phyloP scores from a whole-genome alignment of 1,284 basidiomycete genomes.

The Heterobasidion irregulare region DNA sequence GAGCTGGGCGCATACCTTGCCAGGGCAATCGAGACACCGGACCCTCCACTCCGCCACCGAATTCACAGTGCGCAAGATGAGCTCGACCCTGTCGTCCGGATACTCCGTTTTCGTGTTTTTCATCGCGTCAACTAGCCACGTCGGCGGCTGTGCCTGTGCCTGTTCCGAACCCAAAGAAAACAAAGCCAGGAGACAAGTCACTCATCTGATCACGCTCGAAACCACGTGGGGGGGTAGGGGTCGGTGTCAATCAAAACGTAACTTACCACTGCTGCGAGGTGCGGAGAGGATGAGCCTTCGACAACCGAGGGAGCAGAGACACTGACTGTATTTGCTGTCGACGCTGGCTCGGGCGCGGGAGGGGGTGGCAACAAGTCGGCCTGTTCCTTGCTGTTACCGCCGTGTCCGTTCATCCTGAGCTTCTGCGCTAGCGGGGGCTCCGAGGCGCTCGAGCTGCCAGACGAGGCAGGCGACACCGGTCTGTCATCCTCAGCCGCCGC shows the following conservation, averaged over 20 bases:
- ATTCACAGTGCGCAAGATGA: slow-evolving; percentile 51
- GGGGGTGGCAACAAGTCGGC: slow-evolving; percentile 9
- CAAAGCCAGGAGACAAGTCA: background rate
- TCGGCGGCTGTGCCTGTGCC: background rate
- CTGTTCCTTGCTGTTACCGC: slow-evolving; percentile 13
- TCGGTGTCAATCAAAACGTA: background rate
- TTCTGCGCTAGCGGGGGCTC: slow-evolving; percentile 61
- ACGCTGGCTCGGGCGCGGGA: slow-evolving; percentile 8
- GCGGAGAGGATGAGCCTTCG: background rate
- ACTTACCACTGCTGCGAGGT: background rate
- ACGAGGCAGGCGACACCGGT: slow-evolving; percentile 57
- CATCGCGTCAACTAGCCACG: background rate
- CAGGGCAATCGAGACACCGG: slow-evolving; percentile 92
- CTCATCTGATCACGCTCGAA: background rate
- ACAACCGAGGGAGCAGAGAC: background rate
- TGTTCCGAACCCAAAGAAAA: background rate
- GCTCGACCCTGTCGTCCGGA: slow-evolving; percentile 78
- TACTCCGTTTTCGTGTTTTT: slow-evolving; percentile 33
- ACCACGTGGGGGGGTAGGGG: background rate
- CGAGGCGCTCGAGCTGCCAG: slow-evolving; percentile 51
- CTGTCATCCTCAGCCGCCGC: slow-evolving; percentile 36
- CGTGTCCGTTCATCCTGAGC: slow-evolving; percentile 42
- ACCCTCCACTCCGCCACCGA: slow-evolving; percentile 79
- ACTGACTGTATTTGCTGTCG: slow-evolving; percentile 5
- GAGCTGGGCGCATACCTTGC: slow-evolving; percentile 52